A percentile compares a stretch with the other conserved stretches of the same genome.
phyloP scores from a whole-genome alignment of 208 protist species.

The Trypanosomatidae sp. region DNA sequence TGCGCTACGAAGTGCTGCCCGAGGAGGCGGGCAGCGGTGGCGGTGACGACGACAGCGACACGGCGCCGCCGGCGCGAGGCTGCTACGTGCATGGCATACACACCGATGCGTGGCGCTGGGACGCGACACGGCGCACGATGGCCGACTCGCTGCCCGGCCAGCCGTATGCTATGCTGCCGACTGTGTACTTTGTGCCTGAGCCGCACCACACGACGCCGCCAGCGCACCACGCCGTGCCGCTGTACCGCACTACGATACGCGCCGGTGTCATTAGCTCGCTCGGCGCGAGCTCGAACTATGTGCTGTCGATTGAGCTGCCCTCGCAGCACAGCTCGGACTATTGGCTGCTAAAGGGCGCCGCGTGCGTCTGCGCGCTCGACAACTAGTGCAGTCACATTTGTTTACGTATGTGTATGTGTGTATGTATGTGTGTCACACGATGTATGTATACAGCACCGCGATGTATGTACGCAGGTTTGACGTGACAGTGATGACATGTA shows the following conservation, averaged over 20 bases:
- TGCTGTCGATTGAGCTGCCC: conserved; percentile 82
- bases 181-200: conserved; percentile 93
- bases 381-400: conserved; percentile 5
- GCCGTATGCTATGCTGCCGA: conserved; percentile 82
- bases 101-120: conserved; percentile 94
- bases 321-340: conserved; percentile 77
- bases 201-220: conserved; percentile 66
- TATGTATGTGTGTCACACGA: not conserved
- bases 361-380: conserved; percentile 76
- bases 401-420: conserved; percentile 2
- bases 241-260: conserved; percentile 93
- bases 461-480: too few species aligned
- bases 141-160: conserved; percentile 84
- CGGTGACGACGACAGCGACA: conserved; percentile 41
- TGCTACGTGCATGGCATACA: conserved; percentile 96
- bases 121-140: conserved; percentile 53
- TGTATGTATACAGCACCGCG: too few species aligned
- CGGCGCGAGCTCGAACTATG: conserved; percentile 94
- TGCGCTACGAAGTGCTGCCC: conserved; percentile 84
- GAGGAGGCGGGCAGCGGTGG: too few species aligned
- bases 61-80: conserved; percentile 64
- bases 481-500: too few species aligned
- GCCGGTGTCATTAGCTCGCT: conserved; percentile 92
- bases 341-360: conserved; percentile 86
- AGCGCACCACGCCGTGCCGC: conserved; percentile 71